Base-by-base conservation (phyloP, 2,329 filamentous ascomycete species). In the Spiromastix sp. region DNA sequence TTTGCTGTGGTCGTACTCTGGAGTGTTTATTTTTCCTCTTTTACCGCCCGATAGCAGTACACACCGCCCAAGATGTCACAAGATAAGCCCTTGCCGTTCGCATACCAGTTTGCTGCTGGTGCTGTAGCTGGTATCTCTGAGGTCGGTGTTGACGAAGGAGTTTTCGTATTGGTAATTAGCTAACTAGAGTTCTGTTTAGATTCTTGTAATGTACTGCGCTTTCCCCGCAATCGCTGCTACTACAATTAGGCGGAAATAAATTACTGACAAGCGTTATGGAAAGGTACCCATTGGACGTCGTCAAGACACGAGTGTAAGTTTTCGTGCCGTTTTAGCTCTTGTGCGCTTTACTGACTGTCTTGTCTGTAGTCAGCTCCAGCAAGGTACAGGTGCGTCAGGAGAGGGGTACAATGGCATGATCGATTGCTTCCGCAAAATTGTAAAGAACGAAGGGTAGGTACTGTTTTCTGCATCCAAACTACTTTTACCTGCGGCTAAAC, bases 101-200 rank as follows among this genome's bases (percentile, higher is more conserved):
- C 77, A 50, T 95, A 95, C 77, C 87, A 94, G 69, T 94, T 96
- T 71, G 82, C 79, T 60, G 87, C 89, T 56, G 87, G 87, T 68
- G 91, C 91, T 59, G 83, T 98, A 58, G 91, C 91, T 56, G 91
- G 91, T 71, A 87, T 98, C 47, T 96, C 89, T 52, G 91, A 98
- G 76, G 86, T 87, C 70, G 64, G 79, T 19, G 22, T 18, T 22
- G 4, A n/a, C n/a, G n/a, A n/a, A n/a, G n/a, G n/a, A n/a, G n/a
- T n/a, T n/a, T n/a, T n/a, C n/a, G n/a, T n/a, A n/a, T n/a, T n/a
- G n/a, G n/a, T n/a, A 31, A 30, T 40, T 52, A 39, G 52, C 42
- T 47, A 32, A 19, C 20, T 6, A 21, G 7, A 17, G 12, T n/a
- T 30, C 19, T 30, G 37, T 37, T 19, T 66, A 93, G 85, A 93